phyloP scores from a whole-genome alignment of 768 basidiomycete species.

The Royoungia palumana region DNA sequence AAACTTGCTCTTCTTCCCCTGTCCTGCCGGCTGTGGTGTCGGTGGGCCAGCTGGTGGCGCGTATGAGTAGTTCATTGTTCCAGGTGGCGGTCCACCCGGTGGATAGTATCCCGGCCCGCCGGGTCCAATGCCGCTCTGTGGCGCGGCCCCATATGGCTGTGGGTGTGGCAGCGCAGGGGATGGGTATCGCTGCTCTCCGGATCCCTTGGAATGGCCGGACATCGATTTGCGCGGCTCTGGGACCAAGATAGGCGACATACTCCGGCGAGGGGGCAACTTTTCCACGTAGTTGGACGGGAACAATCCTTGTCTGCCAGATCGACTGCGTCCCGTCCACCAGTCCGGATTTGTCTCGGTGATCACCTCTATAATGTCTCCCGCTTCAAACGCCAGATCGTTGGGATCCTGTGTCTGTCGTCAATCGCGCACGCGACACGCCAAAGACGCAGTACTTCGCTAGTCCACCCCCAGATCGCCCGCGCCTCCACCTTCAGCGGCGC shows the following conservation, averaged over 20 bases:
- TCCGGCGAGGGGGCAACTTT: constrained; percentile 39
- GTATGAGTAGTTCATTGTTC: constrained; percentile 13
- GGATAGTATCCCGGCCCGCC: constrained; percentile 14
- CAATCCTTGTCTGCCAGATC: constrained; percentile 60
- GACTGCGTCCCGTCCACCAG: constrained; percentile 81
- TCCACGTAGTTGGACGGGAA: constrained; percentile 81
- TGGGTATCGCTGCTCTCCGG: constrained; percentile 12
- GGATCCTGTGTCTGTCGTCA: constrained; percentile 49
- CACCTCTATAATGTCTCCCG: constrained; percentile 78
- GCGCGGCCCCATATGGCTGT: constrained; percentile 12
- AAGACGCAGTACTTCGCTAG: constrained; percentile 23
- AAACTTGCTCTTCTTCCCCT: constrained; percentile 37
- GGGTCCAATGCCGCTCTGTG: constrained; percentile 13
- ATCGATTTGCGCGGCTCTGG: constrained; percentile 21
- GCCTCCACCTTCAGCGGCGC: constrained; percentile 23
- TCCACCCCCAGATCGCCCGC: constrained; percentile 30
- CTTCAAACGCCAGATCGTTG: constrained; percentile 70
- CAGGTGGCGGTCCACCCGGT: constrained; percentile 10
- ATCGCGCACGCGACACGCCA: background rate
- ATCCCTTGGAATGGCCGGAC: constrained; percentile 4
- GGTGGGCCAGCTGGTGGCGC: constrained; percentile 34
- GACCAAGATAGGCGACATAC: constrained; percentile 20
- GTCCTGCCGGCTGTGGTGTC: constrained; percentile 34
- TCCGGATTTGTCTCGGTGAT: constrained; percentile 80
- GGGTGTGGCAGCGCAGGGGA: constrained; percentile 22